These are phyloP conservation scores for Ascochyta rabiei DNA, from an alignment of 2,329 filamentous ascomycete species.

Conservation along the genomic window DNA sequence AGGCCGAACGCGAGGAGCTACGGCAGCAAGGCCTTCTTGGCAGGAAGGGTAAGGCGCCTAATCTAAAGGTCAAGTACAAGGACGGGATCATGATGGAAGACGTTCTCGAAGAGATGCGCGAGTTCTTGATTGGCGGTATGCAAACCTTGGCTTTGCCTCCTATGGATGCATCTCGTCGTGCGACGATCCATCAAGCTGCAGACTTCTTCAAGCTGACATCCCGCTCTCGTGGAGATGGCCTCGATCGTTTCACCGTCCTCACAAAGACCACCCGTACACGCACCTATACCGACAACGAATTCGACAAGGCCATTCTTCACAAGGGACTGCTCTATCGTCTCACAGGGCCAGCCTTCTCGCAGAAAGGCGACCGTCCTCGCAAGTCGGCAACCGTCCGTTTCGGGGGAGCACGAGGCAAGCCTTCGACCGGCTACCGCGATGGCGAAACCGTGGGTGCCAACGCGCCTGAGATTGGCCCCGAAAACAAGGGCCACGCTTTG, in stretches of 20 bases:
- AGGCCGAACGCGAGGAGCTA: slow-evolving; percentile 55
- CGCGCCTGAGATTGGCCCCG: slow-evolving; percentile 80
- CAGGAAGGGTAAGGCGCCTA: slow-evolving; percentile 51
- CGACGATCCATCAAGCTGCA: slow-evolving; percentile 79
- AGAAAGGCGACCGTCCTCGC: slow-evolving; percentile 12
- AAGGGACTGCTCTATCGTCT: slow-evolving; percentile 57
- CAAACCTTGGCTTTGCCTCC: slow-evolving; percentile 77
- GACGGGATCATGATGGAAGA: slow-evolving; percentile 73
- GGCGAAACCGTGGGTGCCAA: slow-evolving; percentile 87
- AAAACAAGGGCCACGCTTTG: slow-evolving; percentile 85
- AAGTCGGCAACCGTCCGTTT: slow-evolving; percentile 21
- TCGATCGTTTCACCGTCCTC: slow-evolving; percentile 75
- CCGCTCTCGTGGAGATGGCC: slow-evolving; percentile 77
- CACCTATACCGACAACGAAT: slow-evolving; percentile 62
- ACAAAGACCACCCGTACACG: slow-evolving; percentile 74
- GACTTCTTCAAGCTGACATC: slow-evolving; percentile 79
- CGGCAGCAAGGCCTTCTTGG: slow-evolving; percentile 53
- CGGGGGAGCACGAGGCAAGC: slow-evolving; percentile 20
- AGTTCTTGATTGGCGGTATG: slow-evolving; percentile 69
- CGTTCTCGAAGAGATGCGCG: slow-evolving; percentile 72
- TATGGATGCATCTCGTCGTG: slow-evolving; percentile 79
- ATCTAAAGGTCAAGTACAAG: slow-evolving; percentile 72
- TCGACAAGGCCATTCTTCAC: slow-evolving; percentile 52
- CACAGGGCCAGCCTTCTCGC: slow-evolving; percentile 18
- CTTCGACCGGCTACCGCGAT: slow-evolving; percentile 65